A percentile compares a stretch with the other conserved stretches of the same genome.
These are phyloP conservation scores for Irpex lacteus DNA, from an alignment of 1,284 basidiomycete genomes.

Conservation along the genomic window DNA sequence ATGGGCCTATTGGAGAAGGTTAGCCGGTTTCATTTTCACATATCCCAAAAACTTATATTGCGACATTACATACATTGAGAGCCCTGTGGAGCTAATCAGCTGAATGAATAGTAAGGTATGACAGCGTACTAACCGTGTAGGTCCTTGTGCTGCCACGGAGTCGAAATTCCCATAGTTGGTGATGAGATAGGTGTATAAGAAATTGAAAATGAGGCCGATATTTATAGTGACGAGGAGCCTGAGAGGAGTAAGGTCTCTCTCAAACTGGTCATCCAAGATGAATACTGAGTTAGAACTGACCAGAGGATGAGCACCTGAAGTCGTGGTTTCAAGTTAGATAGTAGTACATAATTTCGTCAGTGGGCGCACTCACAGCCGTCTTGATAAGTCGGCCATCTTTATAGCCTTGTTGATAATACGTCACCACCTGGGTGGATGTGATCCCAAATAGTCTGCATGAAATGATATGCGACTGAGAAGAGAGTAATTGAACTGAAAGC, in stretches of 20 bases:
- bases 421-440: not conserved
- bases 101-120: not conserved
- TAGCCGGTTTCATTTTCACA: not conserved
- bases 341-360: not conserved
- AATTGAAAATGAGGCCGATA: not conserved
- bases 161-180: not conserved
- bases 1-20: not conserved
- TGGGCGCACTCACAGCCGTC: not conserved
- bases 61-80: not conserved
- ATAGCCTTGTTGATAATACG: not conserved
- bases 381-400: not conserved
- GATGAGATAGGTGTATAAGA: slow-evolving; percentile 4
- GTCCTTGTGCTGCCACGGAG: not conserved
- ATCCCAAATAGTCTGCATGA: slow-evolving; percentile 4
- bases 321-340: not conserved
- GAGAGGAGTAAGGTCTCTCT: not conserved
- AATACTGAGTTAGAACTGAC: not conserved
- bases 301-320: slow-evolving; percentile 1
- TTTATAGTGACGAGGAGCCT: slow-evolving; percentile 2
- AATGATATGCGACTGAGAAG: not conserved
- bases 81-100: not conserved
- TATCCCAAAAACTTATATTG: not conserved
- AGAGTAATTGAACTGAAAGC: not conserved
- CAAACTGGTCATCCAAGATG: not conserved
- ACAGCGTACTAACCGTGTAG: not conserved